Evolutionary conservation across 129 eudicot genomes (phyloP), one percentile per base, ranked within the genome.

Genomic region (Calendula officinalis): DNA sequence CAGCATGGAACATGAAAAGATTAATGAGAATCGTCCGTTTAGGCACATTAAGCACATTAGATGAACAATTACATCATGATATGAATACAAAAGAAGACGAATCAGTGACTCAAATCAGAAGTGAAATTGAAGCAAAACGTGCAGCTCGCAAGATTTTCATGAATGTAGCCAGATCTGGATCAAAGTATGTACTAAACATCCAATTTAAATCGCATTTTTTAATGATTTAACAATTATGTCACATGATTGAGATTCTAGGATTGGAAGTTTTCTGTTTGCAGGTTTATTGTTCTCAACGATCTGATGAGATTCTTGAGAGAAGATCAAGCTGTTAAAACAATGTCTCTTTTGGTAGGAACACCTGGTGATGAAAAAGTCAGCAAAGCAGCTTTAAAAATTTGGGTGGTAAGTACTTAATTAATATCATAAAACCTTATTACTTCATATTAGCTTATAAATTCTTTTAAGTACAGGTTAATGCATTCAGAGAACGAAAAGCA

Each of bases 1-100:
- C 98, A 0, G 98, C 98, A 2, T 91, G 98, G 98, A 91, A 81
- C 65, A 91, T 91, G 96, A 87, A 84, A 72, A 87, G 98, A 56
- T 72, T 91, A 84, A 81, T 91, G 68, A 82, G 77, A 4, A 78
- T 85, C 7, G 94, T 85, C 1, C 82, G 91, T 17, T 60, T 79
- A 46, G 96, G 96, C 34, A 68, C 78, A 11, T 39, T 91, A 46
- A 71, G 88, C 32, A 91, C 98, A 8, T 54, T 91, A 73, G 96
- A 91, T 64, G 98, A 91, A 67, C 91, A 76, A 38, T 75, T 87
- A 43, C 72, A 71, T 41, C 62, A 69, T 45, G 72, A 65, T 52
- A 41, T 71, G 33, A 80, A 67, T 58, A 47, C 77, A 40, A 57
- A 70, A 37, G 68, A 66, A 11, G 98, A 91, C 61, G 98, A 91